Evolutionary conservation across 352 stramenopile species (phyloP).

Genomic region (Pythium oligandrum): DNA sequence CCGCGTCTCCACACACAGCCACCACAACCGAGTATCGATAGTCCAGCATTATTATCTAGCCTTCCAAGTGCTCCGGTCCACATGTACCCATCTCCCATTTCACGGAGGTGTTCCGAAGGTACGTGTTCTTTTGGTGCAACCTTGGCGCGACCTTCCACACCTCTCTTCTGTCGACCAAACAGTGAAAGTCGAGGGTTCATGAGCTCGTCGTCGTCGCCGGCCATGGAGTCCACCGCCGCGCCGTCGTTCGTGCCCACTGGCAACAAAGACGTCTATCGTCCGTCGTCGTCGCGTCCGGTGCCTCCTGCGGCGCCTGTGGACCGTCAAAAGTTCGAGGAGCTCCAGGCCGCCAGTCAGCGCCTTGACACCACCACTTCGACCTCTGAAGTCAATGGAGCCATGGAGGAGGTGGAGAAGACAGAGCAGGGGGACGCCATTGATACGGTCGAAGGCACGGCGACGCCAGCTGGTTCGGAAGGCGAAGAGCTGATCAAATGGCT

Average conservation of each 20-base stretch:
- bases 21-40: too few species aligned
- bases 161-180: too few species aligned
- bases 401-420: background rate
- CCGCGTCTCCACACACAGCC: too few species aligned
- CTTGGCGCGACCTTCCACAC: background rate
- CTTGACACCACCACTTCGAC: background rate
- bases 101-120: slow-evolving; percentile 15
- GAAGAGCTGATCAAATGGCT: slow-evolving; percentile 77
- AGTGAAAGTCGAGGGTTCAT: background rate
- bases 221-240: background rate
- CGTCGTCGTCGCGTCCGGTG: too few species aligned
- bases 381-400: background rate
- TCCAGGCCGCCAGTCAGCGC: slow-evolving; percentile 16
- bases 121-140: slow-evolving; percentile 7
- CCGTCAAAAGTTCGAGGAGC: slow-evolving; percentile 36
- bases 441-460: slow-evolving; percentile 11
- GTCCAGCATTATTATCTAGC: too few species aligned
- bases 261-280: too few species aligned
- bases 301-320: slow-evolving; percentile 15
- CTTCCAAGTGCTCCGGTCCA: background rate
- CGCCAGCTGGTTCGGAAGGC: slow-evolving; percentile 38
- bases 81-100: slow-evolving; percentile 8
- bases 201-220: background rate
- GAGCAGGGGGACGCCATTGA: background rate
- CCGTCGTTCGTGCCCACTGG: too few species aligned